Evolutionary conservation across 2,329 filamentous ascomycete species (phyloP).

Genomic region (Penicillium sp.): DNA sequence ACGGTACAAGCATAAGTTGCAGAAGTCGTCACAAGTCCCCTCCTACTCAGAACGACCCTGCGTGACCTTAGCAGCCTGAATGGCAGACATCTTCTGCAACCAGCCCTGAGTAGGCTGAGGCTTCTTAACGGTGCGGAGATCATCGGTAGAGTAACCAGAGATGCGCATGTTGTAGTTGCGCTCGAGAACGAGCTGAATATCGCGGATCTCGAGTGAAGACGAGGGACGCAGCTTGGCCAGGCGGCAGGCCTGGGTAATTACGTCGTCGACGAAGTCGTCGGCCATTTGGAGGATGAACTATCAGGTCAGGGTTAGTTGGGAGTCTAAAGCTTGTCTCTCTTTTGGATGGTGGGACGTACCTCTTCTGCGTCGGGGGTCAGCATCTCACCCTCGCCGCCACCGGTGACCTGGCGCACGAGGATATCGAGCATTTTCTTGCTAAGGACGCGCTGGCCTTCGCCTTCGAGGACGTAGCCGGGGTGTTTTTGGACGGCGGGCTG

Average conservation of each 20-base stretch:
- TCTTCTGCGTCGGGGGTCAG: constrained; percentile 93
- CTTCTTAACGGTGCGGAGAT: constrained; percentile 90
- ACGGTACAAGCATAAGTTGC: neutral
- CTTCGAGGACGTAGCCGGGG: constrained; percentile 80
- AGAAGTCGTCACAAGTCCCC: neutral
- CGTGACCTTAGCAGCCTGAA: constrained; percentile 81
- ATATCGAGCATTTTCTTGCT: constrained; percentile 98
- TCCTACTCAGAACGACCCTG: constrained; percentile 41
- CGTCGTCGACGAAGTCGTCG: constrained; percentile 90
- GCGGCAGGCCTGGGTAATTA: constrained; percentile 80
- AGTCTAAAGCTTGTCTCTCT: neutral
- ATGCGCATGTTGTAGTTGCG: constrained; percentile 87
- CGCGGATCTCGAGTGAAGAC: constrained; percentile 82
- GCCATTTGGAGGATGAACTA: constrained; percentile 83
- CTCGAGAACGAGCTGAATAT: constrained; percentile 77
- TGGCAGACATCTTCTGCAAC: constrained; percentile 95
- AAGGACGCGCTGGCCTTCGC: constrained; percentile 86
- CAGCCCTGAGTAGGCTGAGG: constrained; percentile 81
- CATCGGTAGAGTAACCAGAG: constrained; percentile 89
- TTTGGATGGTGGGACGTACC: constrained; percentile 49
- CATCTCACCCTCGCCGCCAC: constrained; percentile 68
- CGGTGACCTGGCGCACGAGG: constrained; percentile 87
- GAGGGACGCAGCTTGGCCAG: constrained; percentile 90
- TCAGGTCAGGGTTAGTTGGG: neutral
- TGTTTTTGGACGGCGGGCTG: constrained; percentile 80